phyloP scores from a whole-genome alignment of 2,329 filamentous ascomycete species.

The Sordariomycetes sp. region DNA sequence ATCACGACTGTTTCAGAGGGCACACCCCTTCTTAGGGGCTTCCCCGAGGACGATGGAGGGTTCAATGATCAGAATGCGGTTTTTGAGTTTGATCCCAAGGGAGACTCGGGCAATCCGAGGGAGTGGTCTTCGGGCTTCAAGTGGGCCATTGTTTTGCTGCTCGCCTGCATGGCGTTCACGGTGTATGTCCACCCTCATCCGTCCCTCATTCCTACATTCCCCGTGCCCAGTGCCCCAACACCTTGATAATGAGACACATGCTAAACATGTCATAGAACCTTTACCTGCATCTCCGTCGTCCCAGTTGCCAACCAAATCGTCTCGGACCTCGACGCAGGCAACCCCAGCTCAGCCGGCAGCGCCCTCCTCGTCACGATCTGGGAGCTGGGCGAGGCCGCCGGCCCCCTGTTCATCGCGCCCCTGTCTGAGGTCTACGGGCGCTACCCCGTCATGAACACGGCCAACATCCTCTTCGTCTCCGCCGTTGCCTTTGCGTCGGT shows the following conservation, averaged over 20 bases:
- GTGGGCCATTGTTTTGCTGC: constrained; percentile 4
- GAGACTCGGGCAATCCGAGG: constrained; percentile 7
- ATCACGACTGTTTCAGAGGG: not conserved
- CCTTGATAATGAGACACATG: not conserved
- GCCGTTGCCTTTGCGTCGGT: constrained; percentile 33
- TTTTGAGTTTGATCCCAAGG: constrained; percentile 9
- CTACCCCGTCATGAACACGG: constrained; percentile 36
- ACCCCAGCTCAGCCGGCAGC: constrained; percentile 28
- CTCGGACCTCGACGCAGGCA: constrained; percentile 25
- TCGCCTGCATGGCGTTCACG: constrained; percentile 2
- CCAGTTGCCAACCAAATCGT: constrained; percentile 39
- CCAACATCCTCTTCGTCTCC: constrained; percentile 35
- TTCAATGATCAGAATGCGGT: not conserved
- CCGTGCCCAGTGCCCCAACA: not conserved
- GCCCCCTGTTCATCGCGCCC: constrained; percentile 47
- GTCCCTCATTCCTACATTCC: not conserved
- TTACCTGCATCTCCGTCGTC: constrained; percentile 42
- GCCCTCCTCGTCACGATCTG: constrained; percentile 58
- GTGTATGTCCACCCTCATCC: not conserved
- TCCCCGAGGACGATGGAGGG: not conserved
- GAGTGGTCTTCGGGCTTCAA: constrained; percentile 4
- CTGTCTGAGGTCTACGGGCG: constrained; percentile 48
- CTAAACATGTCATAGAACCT: constrained; percentile 25
- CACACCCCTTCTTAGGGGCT: not conserved
- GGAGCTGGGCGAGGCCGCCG: constrained; percentile 52